Percentiles rank a stretch among this genome's conserved stretches.
Conservation (phyloP, 805 yeast genomes). For the Hermanozyma aechmeae region DNA sequence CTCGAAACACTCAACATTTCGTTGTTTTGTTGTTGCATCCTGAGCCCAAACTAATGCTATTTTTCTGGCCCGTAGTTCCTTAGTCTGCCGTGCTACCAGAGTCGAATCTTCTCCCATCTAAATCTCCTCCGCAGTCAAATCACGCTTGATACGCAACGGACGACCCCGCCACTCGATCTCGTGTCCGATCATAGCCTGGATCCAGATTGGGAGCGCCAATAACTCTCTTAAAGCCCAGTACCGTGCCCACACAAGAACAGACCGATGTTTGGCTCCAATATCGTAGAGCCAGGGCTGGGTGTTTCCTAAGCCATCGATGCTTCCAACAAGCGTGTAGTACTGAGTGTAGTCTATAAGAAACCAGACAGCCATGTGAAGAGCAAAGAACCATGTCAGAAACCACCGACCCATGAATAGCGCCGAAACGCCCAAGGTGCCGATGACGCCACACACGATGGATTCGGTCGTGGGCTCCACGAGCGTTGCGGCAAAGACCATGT, state of each 20-base stretch:
- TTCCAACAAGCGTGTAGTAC: constrained; percentile 33
- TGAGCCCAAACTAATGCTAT: no score
- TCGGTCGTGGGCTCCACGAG: constrained; percentile 83
- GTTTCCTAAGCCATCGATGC: constrained; percentile 6
- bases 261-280: constrained; percentile 10
- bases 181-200: constrained; percentile 68
- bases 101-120: constrained; percentile 3
- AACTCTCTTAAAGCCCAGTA: constrained; percentile 63
- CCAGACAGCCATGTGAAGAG: constrained; percentile 57
- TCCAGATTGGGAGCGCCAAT: constrained; percentile 79
- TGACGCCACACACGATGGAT: constrained; percentile 53
- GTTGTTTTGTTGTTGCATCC: no score
- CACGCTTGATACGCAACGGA: constrained; percentile 64
- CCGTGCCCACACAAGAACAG: constrained; percentile 21
- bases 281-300: constrained; percentile 7
- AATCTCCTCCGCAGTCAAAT: constrained; percentile 66
- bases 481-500: constrained; percentile 82
- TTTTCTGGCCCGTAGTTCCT: no score
- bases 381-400: constrained; percentile 30
- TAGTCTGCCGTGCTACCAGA: no score
- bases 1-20: no score
- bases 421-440: constrained; percentile 55
- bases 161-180: constrained; percentile 72
- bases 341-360: constrained; percentile 54
- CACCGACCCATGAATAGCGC: constrained; percentile 25